Percentiles rank a stretch among this genome's conserved stretches.
Conservation (phyloP, 148 eudicot species). For the Arbutus unedo region DNA sequence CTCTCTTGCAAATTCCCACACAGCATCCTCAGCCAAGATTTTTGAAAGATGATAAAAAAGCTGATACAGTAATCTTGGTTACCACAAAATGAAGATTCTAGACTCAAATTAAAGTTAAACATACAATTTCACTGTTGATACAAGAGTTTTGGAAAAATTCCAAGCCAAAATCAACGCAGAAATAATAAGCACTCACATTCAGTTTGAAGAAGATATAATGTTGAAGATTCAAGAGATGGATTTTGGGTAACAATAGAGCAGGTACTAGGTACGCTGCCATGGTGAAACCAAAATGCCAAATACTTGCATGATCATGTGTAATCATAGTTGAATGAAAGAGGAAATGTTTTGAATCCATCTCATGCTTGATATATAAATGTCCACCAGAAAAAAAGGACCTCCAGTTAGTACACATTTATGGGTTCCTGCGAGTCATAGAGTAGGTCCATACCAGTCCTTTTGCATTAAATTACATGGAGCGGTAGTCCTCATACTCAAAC, state of each 20-base stretch:
- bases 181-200: neutral
- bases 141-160: neutral
- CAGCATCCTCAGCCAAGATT: conserved; percentile 41
- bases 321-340: too few species aligned
- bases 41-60: conserved; percentile 33
- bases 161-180: neutral
- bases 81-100: neutral
- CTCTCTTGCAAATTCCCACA: conserved; percentile 29
- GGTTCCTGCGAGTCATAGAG: too few species aligned
- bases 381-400: too few species aligned
- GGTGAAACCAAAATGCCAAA: neutral
- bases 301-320: neutral
- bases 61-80: conserved; percentile 5
- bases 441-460: too few species aligned
- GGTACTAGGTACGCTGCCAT: neutral
- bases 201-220: neutral
- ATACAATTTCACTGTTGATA: neutral
- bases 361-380: too few species aligned
- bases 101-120: neutral
- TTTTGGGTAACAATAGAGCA: neutral
- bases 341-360: too few species aligned
- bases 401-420: too few species aligned
- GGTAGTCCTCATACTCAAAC: too few species aligned
- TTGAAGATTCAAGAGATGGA: neutral
- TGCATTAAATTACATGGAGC: too few species aligned